Base-by-base conservation (phyloP, 352 stramenopile genomes). In the Halophytophthora batemanensis region DNA sequence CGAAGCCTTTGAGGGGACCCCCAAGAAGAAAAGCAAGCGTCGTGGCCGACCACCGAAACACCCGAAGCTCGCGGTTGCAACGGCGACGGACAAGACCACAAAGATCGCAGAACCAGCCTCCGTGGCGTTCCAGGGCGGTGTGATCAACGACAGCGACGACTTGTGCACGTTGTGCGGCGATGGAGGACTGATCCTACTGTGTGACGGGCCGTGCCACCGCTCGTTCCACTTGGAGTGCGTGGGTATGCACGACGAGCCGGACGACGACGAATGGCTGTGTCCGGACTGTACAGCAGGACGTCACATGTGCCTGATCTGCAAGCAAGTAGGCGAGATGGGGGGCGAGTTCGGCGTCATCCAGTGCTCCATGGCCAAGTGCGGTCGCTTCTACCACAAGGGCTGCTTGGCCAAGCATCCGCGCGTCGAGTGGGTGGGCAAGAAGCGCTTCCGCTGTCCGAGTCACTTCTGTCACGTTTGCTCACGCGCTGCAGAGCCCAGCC, bases 221-320 rank as follows among this genome's bases (percentile, higher is more conserved):
- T 96, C 90, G 25, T 98, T 98, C 59, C 91, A 98, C 64, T 55
- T 95, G n/a, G 70, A 94, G 23, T 98, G 91, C 69, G 73, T 97
- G 18, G 86, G 87, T 7, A 89, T 96, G 79, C 77, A 86, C 23
- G 53, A 71, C 5, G 83, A 94, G 21, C 82, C 84, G 0, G 82
- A 89, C 13, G 87, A 93, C 39, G 82, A 91, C 25, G 78, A 90
- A 19, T 98, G 90, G 90, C 61, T 96, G 22, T 98, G 91, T 31
- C 89, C 87, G 6, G 88, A 97, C 69, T 97, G 88, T 54, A 66
- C 74, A 13, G 82, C 82, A 6, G 86, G 87, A 17, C 87, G 86
- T n/a, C 86, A 96, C 59, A 93, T 95, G 77, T 98, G 91, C 46
- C 52, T 97, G 56, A 82, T 96, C 41, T 98, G 91, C 62, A 93